Conservation (phyloP, 139 green algal genomes). For the Chlorella sp. region DNA sequence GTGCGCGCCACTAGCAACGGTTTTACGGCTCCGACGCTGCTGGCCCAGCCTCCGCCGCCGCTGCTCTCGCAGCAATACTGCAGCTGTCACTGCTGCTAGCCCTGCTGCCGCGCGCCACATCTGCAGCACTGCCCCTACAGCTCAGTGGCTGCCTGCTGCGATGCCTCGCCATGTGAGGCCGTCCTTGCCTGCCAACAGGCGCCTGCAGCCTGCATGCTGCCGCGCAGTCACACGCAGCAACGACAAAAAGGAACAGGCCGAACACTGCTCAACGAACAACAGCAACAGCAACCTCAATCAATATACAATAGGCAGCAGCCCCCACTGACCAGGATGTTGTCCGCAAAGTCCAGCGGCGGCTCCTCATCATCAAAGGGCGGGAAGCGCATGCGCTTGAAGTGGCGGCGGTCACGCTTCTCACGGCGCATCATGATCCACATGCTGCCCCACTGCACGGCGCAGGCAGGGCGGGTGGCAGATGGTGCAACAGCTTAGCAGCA, state of each 20-base stretch:
- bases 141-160: background rate
- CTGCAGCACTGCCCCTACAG: background rate
- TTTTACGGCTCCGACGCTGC: no score
- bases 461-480: no score
- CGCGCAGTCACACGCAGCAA: background rate
- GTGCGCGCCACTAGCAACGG: background rate
- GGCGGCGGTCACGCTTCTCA: conserved; percentile 97
- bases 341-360: conserved; percentile 98
- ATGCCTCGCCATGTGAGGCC: background rate
- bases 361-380: conserved; percentile 99
- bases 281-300: no score
- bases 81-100: background rate
- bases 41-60: background rate
- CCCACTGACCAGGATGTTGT: conserved; percentile 89
- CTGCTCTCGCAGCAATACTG: background rate
- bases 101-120: background rate
- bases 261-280: no score
- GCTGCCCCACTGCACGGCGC: conserved; percentile 86
- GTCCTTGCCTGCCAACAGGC: no score
- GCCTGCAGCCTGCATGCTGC: background rate
- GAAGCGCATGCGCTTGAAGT: conserved; percentile 99
- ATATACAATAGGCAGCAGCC: background rate
- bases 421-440: conserved; percentile 99
- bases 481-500: conserved; percentile 34
- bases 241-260: no score